Percentiles rank a stretch among this genome's conserved stretches.
Conservation (phyloP, 768 basidiomycete genomes). For the Mrakia blollopis region DNA sequence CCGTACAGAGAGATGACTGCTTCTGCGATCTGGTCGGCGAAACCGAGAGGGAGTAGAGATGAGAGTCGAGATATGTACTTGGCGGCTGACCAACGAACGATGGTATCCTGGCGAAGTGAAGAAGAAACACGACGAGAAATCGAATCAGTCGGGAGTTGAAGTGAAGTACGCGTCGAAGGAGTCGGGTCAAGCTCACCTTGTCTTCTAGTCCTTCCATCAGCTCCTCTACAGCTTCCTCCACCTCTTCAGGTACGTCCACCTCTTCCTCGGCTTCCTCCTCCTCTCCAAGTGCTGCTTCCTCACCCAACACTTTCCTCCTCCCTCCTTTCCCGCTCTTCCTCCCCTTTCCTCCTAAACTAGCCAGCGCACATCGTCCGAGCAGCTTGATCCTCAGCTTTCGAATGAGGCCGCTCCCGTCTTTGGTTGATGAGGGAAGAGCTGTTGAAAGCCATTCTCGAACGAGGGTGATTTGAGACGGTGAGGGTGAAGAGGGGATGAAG, state of each 20-base stretch:
- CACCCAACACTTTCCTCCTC: neutral
- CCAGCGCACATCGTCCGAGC: constrained; percentile 15
- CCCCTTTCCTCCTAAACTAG: neutral
- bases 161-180: neutral
- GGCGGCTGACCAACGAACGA: constrained; percentile 90
- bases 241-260: constrained; percentile 67
- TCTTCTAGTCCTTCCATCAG: constrained; percentile 73
- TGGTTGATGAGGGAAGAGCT: neutral
- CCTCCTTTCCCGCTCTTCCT: neutral
- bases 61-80: constrained; percentile 84
- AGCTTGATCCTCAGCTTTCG: constrained; percentile 30
- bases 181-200: constrained; percentile 53
- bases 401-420: constrained; percentile 22
- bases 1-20: constrained; percentile 70
- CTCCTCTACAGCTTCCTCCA: constrained; percentile 68
- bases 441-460: constrained; percentile 14
- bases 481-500: constrained; percentile 16
- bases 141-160: constrained; percentile 4
- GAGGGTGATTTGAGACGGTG: constrained; percentile 9
- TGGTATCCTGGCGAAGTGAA: constrained; percentile 64
- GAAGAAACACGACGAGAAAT: constrained; percentile 11
- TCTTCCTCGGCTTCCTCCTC: constrained; percentile 34
- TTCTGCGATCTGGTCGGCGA: constrained; percentile 73
- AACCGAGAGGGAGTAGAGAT: constrained; percentile 69
- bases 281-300: neutral